phyloP scores from a whole-genome alignment of 768 basidiomycete genomes.

The Lactarius deliciosus region DNA sequence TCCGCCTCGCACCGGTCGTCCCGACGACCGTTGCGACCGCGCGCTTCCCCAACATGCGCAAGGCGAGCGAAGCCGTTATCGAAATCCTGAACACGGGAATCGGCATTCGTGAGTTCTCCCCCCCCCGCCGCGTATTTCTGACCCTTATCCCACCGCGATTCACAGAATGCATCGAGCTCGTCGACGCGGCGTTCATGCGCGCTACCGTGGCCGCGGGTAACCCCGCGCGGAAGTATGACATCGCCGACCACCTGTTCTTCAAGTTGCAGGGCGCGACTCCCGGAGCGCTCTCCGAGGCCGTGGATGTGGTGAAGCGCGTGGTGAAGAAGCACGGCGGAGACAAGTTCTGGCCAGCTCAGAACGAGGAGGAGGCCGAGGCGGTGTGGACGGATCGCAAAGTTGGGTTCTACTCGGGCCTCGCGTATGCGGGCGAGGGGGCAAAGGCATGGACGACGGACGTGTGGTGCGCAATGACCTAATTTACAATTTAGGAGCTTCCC shows the following conservation, averaged over 20 bases:
- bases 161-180: conserved; percentile 80
- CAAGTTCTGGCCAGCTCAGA: conserved; percentile 63
- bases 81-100: conserved; percentile 73
- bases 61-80: conserved; percentile 71
- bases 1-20: conserved; percentile 76
- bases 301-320: conserved; percentile 55
- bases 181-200: conserved; percentile 69
- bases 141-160: too few species aligned
- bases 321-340: conserved; percentile 65
- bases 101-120: conserved; percentile 59
- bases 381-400: conserved; percentile 79
- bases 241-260: conserved; percentile 73
- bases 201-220: conserved; percentile 57
- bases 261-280: conserved; percentile 77
- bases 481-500: neutral
- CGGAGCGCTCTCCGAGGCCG: conserved; percentile 59
- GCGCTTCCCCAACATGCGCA: conserved; percentile 73
- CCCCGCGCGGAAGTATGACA: conserved; percentile 33
- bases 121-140: neutral
- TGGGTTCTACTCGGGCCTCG: conserved; percentile 55
- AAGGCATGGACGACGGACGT: conserved; percentile 75
- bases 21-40: conserved; percentile 83
- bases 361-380: conserved; percentile 61
- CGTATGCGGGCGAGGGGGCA: conserved; percentile 50
- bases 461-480: conserved; percentile 45